Evolutionary conservation across 495 filamentous ascomycete genomes (phyloP).

Genomic region (Daldinia childiae): DNA sequence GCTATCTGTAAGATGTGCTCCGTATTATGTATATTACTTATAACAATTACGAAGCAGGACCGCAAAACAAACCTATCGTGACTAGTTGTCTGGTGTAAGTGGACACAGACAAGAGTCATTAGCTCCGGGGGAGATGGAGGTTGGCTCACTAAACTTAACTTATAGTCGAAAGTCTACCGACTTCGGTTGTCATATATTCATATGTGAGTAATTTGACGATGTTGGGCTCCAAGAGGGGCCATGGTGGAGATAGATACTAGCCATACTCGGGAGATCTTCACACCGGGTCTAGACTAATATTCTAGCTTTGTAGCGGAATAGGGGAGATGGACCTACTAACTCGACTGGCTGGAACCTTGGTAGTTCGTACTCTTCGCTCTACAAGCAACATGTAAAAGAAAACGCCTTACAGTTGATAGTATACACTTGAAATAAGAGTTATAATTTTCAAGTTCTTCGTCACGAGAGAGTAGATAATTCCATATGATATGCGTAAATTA

Average conservation of each 20-base stretch:
- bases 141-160: too few relatives aligned
- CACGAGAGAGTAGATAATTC: neutral
- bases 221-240: neutral
- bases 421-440: neutral
- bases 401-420: too few relatives aligned
- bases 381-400: too few relatives aligned
- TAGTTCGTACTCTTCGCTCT: too few relatives aligned
- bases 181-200: slow-evolving; percentile 6
- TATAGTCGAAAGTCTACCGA: slow-evolving; percentile 5
- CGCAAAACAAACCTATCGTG: neutral
- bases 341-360: too few relatives aligned
- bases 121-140: neutral
- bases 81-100: neutral
- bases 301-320: neutral
- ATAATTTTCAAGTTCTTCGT: neutral
- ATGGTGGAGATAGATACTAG: neutral
- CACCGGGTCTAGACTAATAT: neutral
- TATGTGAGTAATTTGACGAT: neutral
- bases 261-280: slow-evolving; percentile 2
- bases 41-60: slow-evolving; percentile 1
- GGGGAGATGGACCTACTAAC: too few relatives aligned
- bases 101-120: slow-evolving; percentile 9
- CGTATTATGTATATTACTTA: neutral
- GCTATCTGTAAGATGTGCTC: neutral
- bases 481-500: neutral